Percentiles rank a stretch among this genome's conserved stretches.
phyloP scores from a whole-genome alignment of 2,329 filamentous ascomycete species.

The Dothiorella sarmentorum region DNA sequence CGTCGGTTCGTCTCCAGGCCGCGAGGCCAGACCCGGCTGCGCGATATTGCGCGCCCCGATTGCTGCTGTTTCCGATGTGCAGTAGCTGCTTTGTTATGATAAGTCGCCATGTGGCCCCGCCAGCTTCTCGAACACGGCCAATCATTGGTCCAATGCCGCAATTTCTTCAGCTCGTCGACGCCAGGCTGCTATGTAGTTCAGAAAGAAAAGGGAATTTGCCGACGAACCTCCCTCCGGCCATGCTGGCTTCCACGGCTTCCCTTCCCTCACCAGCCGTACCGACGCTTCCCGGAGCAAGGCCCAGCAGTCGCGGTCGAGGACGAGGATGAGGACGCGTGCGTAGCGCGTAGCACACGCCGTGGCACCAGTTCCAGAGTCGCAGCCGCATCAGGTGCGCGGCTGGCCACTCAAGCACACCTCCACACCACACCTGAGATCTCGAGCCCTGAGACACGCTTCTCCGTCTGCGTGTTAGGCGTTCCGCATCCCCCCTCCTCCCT shows the following conservation, averaged over 20 bases:
- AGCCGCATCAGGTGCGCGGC: conserved; percentile 6
- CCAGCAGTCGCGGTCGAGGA: too few species aligned
- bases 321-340: too few species aligned
- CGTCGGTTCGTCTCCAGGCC: background rate
- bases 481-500: background rate
- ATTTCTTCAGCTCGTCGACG: conserved; percentile 5
- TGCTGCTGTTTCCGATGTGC: conserved; percentile 14
- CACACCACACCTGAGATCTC: conserved; percentile 6
- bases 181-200: background rate
- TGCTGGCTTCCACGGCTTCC: too few species aligned
- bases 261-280: too few species aligned
- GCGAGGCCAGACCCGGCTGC: conserved; percentile 5
- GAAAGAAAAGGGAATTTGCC: background rate
- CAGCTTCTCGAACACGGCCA: background rate
- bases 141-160: background rate
- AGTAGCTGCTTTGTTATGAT: conserved; percentile 13
- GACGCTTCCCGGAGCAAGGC: too few species aligned
- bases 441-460: background rate
- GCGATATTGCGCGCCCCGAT: conserved; percentile 6
- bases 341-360: conserved; percentile 7
- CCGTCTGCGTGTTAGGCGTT: background rate
- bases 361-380: conserved; percentile 8
- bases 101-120: conserved; percentile 10
- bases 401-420: background rate
- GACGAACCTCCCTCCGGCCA: background rate